phyloP scores from a whole-genome alignment of 305 asterid species.

The Fraxinus baroniana region DNA sequence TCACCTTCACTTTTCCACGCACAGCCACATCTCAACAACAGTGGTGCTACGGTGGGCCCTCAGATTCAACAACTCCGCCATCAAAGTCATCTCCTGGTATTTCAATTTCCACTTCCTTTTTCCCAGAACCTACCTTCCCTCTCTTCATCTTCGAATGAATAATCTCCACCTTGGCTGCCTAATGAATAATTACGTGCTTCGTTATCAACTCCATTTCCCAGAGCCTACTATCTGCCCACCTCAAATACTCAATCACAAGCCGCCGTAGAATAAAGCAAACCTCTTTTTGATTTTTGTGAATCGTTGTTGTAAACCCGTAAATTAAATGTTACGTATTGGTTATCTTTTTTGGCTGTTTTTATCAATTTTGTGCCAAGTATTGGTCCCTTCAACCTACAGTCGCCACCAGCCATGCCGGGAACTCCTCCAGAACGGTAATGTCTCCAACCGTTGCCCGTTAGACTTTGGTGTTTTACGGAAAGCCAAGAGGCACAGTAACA shows the following conservation, averaged over 20 bases:
- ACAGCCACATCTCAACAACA: background rate
- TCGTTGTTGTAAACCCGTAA: background rate
- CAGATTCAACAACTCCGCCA: background rate
- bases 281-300: background rate
- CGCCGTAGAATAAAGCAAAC: background rate
- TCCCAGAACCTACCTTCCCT: slow-evolving; percentile 22
- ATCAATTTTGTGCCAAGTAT: slow-evolving; percentile 12
- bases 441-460: slow-evolving; percentile 51
- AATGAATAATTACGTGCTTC: slow-evolving; percentile 18
- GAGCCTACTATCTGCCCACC: background rate
- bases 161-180: slow-evolving; percentile 15
- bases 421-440: slow-evolving; percentile 37
- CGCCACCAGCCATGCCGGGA: slow-evolving; percentile 12
- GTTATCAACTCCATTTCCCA: background rate
- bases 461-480: slow-evolving; percentile 46
- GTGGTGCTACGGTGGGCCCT: background rate
- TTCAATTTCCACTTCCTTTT: background rate
- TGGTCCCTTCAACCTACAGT: slow-evolving; percentile 8
- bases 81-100: background rate
- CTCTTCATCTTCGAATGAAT: slow-evolving; percentile 1
- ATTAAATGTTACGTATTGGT: slow-evolving; percentile 32
- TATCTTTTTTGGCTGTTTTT: slow-evolving; percentile 15
- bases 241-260: background rate
- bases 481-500: slow-evolving; percentile 17
- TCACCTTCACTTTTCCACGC: background rate